A percentile compares a stretch with the other conserved stretches of the same genome.
Conservation (phyloP, 441 rosid species). For the Bruguiera hainesii region DNA sequence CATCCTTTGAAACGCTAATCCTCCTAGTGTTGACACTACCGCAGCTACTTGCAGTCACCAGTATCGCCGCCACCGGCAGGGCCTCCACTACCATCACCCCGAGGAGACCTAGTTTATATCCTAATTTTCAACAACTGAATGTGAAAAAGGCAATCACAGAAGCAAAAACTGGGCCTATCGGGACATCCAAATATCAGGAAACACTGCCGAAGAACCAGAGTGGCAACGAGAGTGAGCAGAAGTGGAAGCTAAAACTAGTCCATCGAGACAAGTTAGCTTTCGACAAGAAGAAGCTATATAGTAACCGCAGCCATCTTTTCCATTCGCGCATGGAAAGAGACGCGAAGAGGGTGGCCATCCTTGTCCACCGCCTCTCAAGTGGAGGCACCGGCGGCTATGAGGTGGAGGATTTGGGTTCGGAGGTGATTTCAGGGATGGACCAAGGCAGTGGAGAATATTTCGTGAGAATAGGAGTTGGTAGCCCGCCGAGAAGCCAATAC, state of each 20-base stretch:
- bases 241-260: constrained; percentile 45
- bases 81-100: constrained; percentile 6
- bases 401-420: constrained; percentile 51
- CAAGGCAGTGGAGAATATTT: constrained; percentile 97
- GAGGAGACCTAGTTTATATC: constrained; percentile 25
- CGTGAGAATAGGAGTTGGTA: constrained; percentile 86
- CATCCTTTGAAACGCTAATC: constrained; percentile 5
- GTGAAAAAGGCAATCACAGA: constrained; percentile 36
- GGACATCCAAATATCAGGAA: constrained; percentile 31
- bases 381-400: constrained; percentile 5
- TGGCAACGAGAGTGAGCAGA: constrained; percentile 9
- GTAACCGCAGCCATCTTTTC: constrained; percentile 43
- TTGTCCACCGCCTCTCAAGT: constrained; percentile 47
- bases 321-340: constrained; percentile 71
- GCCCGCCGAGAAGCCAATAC: constrained; percentile 80
- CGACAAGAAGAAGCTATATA: background rate
- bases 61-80: background rate
- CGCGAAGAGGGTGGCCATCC: constrained; percentile 43
- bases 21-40: constrained; percentile 11
- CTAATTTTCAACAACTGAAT: constrained; percentile 58
- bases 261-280: constrained; percentile 57
- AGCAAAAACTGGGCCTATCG: constrained; percentile 17
- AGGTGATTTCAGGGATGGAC: constrained; percentile 78
- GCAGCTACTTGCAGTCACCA: constrained; percentile 4
- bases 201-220: constrained; percentile 15